phyloP scores from a whole-genome alignment of 495 filamentous ascomycete species.

The Talaromyces adpressus region DNA sequence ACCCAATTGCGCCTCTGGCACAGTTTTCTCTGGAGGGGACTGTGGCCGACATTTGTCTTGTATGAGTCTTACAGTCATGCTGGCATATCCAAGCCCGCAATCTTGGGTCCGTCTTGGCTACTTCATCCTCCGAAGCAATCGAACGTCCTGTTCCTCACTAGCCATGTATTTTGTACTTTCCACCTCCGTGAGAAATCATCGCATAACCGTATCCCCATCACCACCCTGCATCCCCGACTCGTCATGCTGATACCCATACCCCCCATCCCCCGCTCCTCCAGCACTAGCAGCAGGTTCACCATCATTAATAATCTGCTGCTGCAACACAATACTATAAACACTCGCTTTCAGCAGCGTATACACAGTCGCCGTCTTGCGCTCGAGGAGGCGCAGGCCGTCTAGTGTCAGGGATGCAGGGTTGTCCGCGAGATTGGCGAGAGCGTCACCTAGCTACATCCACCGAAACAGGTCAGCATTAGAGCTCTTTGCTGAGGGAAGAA shows the following conservation, averaged over 20 bases:
- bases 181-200: constrained; percentile 8
- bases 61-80: too few relatives aligned
- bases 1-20: not conserved
- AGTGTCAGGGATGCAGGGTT: constrained; percentile 28
- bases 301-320: constrained; percentile 83
- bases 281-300: constrained; percentile 16
- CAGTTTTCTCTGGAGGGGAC: not conserved
- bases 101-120: too few relatives aligned
- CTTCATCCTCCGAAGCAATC: too few relatives aligned
- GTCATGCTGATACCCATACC: constrained; percentile 13
- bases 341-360: constrained; percentile 95
- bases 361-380: constrained; percentile 88
- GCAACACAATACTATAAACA: constrained; percentile 95
- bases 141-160: too few relatives aligned
- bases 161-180: too few relatives aligned
- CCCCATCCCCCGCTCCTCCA: constrained; percentile 13
- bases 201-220: constrained; percentile 29
- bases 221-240: constrained; percentile 10
- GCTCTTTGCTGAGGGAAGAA: not conserved
- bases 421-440: constrained; percentile 29
- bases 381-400: constrained; percentile 79
- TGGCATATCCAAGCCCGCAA: too few relatives aligned
- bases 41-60: not conserved
- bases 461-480: not conserved
- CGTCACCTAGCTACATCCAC: constrained; percentile 26